phyloP scores from a whole-genome alignment of 495 filamentous ascomycete species.

The Mytilinidion resinicola region DNA sequence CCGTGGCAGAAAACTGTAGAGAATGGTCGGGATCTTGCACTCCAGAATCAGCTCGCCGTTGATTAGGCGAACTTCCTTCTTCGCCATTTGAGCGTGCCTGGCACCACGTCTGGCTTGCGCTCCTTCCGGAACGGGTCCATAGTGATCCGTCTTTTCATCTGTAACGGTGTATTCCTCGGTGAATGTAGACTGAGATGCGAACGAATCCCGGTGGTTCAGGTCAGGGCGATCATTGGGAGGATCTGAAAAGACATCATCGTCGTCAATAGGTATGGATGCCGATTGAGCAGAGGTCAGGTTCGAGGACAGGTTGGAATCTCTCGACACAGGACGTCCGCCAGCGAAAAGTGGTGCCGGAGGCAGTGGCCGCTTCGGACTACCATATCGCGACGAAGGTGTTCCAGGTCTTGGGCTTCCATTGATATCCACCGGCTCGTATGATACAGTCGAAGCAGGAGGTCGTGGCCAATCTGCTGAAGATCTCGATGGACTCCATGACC shows the following conservation, averaged over 20 bases:
- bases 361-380: conserved; percentile 78
- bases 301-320: conserved; percentile 44
- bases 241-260: conserved; percentile 68
- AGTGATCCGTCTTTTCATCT: conserved; percentile 50
- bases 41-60: conserved; percentile 96
- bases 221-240: conserved; percentile 39
- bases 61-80: conserved; percentile 90
- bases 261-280: conserved; percentile 52
- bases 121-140: conserved; percentile 79
- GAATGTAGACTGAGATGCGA: conserved; percentile 61
- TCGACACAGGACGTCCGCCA: conserved; percentile 38
- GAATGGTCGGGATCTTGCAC: conserved; percentile 97
- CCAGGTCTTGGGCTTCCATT: conserved; percentile 88
- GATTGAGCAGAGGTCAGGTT: conserved; percentile 40
- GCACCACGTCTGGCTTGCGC: conserved; percentile 78
- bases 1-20: conserved; percentile 88
- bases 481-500: conserved; percentile 71
- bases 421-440: conserved; percentile 80
- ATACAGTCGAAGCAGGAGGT: conserved; percentile 59
- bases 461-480: conserved; percentile 56
- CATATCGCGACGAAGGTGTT: conserved; percentile 79
- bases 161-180: conserved; percentile 47
- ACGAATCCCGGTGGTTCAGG: conserved; percentile 53
- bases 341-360: conserved; percentile 86
- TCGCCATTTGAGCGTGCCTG: conserved; percentile 78